Base-by-base conservation (phyloP, 805 yeast genomes). In the Candida germanica region DNA sequence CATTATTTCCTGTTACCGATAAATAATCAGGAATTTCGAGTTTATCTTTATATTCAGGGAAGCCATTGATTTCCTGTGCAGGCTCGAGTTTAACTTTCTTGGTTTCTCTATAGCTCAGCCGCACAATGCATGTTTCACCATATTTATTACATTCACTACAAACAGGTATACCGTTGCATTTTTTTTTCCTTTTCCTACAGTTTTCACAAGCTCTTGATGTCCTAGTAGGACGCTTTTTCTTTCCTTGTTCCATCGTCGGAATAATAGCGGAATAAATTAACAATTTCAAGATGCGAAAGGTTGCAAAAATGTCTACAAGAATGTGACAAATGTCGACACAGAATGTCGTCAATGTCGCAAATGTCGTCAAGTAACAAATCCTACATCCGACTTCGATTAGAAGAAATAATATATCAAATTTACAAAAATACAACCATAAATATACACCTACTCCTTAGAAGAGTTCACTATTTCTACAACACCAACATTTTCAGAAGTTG, bases 141-240 rank as follows among this genome's bases (percentile, higher is more conserved):
- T 41, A 49, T 29, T 35, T 45, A 3, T 18, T 16, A 31, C 53
- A 49, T 16, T 40, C 35, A 5, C 35, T n/a, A 23, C 53, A 49
- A 6, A 33, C 18, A 2, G 30, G 29, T 10, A 24, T 34, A 2
- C 44, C 45, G 9, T 39, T 22, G 27, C 48, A 44, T 22, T 42
- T 44, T 5, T 38, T 36, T 23, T 46, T 46, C 16, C 48, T 20
- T 31, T 29, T 42, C 19, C 50, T 26, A 34, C 50, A 46, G 25
- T 31, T 44, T 14, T 44, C 47, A 30, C 50, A 46, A 12, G 50
- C 50, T 25, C 33, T 37, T 6, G 32, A 28, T 10, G 27, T 35
- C 10, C 40, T 16, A 15, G 22, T 16, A 17, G 20, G 7, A 17
- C 36, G 20, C 26, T 29, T 31, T 18, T 37, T 37, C 33, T 27